phyloP scores from a whole-genome alignment of 306 rosid species.

The Casuarina cunninghamiana region DNA sequence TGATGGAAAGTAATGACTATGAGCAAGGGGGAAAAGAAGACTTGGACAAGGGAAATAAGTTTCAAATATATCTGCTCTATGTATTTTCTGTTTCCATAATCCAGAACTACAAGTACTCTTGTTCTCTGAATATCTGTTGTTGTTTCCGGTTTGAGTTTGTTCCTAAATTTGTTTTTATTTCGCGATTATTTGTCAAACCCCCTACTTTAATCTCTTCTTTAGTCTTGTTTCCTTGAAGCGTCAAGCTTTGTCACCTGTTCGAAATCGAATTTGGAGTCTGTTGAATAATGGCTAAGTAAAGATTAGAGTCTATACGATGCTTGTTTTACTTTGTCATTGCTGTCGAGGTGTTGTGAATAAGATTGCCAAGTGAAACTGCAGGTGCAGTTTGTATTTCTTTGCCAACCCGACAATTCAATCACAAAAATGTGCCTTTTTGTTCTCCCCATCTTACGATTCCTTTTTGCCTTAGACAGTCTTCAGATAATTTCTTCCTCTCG shows the following conservation, averaged over 20 bases:
- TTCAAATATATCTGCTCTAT: constrained; percentile 23
- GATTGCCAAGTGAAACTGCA: constrained; percentile 25
- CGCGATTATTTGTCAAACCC: not conserved
- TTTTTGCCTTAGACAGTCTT: constrained; percentile 21
- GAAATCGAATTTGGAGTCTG: constrained; percentile 30
- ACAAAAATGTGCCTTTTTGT: constrained; percentile 7
- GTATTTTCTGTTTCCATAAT: constrained; percentile 34
- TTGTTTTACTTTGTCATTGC: constrained; percentile 25
- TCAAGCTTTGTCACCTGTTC: constrained; percentile 33
- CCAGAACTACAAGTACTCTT: constrained; percentile 29
- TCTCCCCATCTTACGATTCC: not conserved
- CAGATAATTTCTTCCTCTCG: constrained; percentile 18
- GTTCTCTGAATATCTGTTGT: constrained; percentile 29
- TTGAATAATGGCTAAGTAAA: constrained; percentile 23
- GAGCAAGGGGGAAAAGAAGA: constrained; percentile 22
- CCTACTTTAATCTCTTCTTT: constrained; percentile 3
- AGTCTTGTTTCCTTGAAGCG: constrained; percentile 34
- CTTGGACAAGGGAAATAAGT: constrained; percentile 29
- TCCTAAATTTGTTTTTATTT: constrained; percentile 17
- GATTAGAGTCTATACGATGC: constrained; percentile 20
- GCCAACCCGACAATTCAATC: constrained; percentile 8
- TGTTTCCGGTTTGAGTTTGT: constrained; percentile 43
- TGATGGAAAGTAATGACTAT: constrained; percentile 25
- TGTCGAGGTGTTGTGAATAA: constrained; percentile 27
- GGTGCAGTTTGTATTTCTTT: constrained; percentile 12